Percentiles rank a stretch among this genome's conserved stretches.
phyloP scores from a whole-genome alignment of 1,284 basidiomycete genomes.

The Ganoderma lingzhi region DNA sequence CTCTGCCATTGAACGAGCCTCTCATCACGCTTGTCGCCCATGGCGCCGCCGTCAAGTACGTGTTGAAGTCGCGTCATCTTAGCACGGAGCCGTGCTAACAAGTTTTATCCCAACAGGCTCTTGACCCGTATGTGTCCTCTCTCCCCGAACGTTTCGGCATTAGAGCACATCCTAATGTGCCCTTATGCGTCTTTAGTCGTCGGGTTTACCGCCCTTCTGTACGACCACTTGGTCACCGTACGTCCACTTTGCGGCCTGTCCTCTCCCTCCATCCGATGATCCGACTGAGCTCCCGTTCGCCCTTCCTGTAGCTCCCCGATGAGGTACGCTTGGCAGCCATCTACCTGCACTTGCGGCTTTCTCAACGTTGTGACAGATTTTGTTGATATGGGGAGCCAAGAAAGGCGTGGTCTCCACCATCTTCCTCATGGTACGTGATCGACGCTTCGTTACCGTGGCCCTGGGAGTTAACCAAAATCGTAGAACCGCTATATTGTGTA shows the following conservation, averaged over 20 bases:
- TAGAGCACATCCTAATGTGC: not conserved
- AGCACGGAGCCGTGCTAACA: constrained; percentile 14
- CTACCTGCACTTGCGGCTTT: too few relatives aligned
- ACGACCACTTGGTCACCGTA: constrained; percentile 43
- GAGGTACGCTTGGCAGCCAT: constrained; percentile 33
- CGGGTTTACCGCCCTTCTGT: constrained; percentile 40
- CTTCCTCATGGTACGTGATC: constrained; percentile 39
- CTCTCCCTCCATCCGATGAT: too few relatives aligned
- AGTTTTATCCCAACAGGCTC: constrained; percentile 32
- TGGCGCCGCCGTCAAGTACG: constrained; percentile 41
- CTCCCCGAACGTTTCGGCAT: not conserved
- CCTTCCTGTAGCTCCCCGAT: constrained; percentile 34
- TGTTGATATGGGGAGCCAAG: constrained; percentile 38
- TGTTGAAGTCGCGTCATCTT: constrained; percentile 10
- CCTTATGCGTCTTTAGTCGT: constrained; percentile 32
- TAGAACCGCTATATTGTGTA: constrained; percentile 44
- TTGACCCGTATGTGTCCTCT: constrained; percentile 39
- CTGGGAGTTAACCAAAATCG: not conserved
- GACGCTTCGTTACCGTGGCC: not conserved
- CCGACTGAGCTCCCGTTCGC: constrained; percentile 8
- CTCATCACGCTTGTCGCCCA: constrained; percentile 37
- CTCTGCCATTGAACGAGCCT: constrained; percentile 31
- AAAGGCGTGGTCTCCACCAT: constrained; percentile 41
- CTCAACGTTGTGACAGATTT: constrained; percentile 31
- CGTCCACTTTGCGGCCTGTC: constrained; percentile 12